Conservation (phyloP, 495 filamentous ascomycete genomes). For the Cryomyces minteri region DNA sequence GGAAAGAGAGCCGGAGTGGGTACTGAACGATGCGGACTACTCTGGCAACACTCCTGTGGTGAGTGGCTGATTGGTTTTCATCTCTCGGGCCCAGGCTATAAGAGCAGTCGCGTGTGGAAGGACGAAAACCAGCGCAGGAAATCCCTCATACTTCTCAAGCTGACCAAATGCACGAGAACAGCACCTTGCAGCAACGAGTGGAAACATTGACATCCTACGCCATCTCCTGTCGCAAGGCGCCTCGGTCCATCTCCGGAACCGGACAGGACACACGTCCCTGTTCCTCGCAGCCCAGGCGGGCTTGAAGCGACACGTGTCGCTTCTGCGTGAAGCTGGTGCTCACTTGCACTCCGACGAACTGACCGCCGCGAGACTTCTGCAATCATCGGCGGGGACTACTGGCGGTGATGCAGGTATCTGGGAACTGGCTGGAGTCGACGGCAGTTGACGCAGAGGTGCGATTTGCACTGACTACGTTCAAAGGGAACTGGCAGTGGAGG, state of each 20-base stretch:
- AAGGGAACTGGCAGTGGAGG: too few relatives aligned
- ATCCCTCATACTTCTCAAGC: too few relatives aligned
- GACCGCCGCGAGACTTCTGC: conserved; percentile 11
- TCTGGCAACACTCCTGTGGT: conserved; percentile 76
- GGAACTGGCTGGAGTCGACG: too few relatives aligned
- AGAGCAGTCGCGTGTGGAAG: too few relatives aligned
- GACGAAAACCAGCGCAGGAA: too few relatives aligned
- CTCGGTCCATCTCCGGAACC: conserved; percentile 73
- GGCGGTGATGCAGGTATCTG: too few relatives aligned
- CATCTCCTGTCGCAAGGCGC: conserved; percentile 61
- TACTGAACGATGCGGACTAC: conserved; percentile 69
- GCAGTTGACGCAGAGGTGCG: too few relatives aligned
- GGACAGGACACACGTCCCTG: conserved; percentile 62
- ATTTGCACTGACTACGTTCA: too few relatives aligned
- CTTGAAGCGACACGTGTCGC: conserved; percentile 36
- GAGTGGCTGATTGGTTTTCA: conserved; percentile 11
- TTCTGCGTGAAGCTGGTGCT: conserved; percentile 53
- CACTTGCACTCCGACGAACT: conserved; percentile 49
- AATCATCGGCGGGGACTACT: neutral
- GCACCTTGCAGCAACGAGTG: conserved; percentile 47
- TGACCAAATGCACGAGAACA: conserved; percentile 8
- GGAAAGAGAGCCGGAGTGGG: conserved; percentile 40
- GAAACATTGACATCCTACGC: conserved; percentile 41
- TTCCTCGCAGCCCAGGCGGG: conserved; percentile 54
- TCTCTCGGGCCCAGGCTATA: too few relatives aligned